Conservation (phyloP, 163 green algal genomes). For the Botryococcus braunii region DNA sequence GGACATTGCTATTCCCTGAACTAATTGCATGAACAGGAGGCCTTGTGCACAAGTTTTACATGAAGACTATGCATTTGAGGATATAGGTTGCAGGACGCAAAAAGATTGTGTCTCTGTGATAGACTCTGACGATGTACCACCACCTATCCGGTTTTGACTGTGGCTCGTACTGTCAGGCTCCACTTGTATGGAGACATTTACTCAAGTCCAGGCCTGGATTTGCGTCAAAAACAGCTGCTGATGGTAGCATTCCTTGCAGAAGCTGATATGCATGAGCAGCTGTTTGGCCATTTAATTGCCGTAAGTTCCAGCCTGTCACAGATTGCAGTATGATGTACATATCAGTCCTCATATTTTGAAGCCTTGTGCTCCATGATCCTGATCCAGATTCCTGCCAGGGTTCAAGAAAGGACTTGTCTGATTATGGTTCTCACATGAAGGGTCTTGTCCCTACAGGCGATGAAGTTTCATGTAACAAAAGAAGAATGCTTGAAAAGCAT, state of each 20-base stretch:
- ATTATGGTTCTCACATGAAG: not conserved
- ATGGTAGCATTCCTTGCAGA: slow-evolving; percentile 37
- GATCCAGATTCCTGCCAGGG: not conserved
- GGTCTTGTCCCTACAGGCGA: slow-evolving; percentile 8
- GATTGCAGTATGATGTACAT: not conserved
- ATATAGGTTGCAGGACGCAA: not conserved
- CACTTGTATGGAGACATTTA: slow-evolving; percentile 64
- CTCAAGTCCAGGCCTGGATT: slow-evolving; percentile 36
- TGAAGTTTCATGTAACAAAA: slow-evolving; percentile 31
- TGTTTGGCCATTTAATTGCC: slow-evolving; percentile 50
- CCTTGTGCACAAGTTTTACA: not conserved
- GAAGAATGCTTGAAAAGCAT: slow-evolving; percentile 22
- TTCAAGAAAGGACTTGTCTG: not conserved
- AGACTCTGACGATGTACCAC: not conserved
- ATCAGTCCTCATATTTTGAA: not conserved
- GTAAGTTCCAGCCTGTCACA: slow-evolving; percentile 7
- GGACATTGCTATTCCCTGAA: no score
- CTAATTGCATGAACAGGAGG: no score
- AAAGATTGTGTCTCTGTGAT: not conserved
- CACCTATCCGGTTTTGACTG: not conserved
- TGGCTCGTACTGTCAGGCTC: slow-evolving; percentile 24
- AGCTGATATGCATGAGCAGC: slow-evolving; percentile 54
- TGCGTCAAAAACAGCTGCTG: slow-evolving; percentile 51
- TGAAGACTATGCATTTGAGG: not conserved
- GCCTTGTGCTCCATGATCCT: not conserved